Percentiles rank a stretch among this genome's conserved stretches.
Evolutionary conservation across 106 monocot genomes (phyloP).

Genomic region (Chionographis japonica): DNA sequence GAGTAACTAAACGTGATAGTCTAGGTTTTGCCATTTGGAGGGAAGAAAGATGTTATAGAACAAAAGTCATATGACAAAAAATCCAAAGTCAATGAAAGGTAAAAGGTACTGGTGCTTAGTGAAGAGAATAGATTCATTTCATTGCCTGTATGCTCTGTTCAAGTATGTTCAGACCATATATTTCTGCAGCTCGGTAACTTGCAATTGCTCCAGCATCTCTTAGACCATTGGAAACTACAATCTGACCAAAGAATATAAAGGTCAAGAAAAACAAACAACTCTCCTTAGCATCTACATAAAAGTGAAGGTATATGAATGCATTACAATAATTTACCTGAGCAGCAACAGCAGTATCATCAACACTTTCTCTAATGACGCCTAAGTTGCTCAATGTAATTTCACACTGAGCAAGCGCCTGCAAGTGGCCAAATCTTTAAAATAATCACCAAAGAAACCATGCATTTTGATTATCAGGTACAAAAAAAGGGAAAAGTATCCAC

Average conservation of each 20-base stretch:
- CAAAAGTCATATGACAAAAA: no score
- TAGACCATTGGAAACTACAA: slow-evolving; percentile 42
- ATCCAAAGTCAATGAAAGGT: no score
- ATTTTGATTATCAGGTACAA: neutral
- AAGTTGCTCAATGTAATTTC: slow-evolving; percentile 38
- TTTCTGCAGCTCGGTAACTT: slow-evolving; percentile 57
- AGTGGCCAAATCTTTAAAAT: neutral
- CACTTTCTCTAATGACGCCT: slow-evolving; percentile 43
- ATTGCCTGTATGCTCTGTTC: slow-evolving; percentile 61
- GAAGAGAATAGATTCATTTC: slow-evolving; percentile 1
- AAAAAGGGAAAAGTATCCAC: slow-evolving; percentile 14
- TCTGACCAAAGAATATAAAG: slow-evolving; percentile 20
- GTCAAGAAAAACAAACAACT: neutral
- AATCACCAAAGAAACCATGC: neutral
- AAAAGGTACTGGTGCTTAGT: neutral
- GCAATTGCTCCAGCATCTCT: slow-evolving; percentile 70
- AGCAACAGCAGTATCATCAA: slow-evolving; percentile 67
- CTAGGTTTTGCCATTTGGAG: no score
- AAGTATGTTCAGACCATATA: slow-evolving; percentile 69
- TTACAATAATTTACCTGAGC: slow-evolving; percentile 46
- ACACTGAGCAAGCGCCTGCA: slow-evolving; percentile 72
- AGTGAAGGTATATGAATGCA: neutral
- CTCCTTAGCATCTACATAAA: neutral
- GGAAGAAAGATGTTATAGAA: no score
- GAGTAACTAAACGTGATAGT: no score